Base-by-base conservation (phyloP, 345 rosid species). In the Litchi chinensis region DNA sequence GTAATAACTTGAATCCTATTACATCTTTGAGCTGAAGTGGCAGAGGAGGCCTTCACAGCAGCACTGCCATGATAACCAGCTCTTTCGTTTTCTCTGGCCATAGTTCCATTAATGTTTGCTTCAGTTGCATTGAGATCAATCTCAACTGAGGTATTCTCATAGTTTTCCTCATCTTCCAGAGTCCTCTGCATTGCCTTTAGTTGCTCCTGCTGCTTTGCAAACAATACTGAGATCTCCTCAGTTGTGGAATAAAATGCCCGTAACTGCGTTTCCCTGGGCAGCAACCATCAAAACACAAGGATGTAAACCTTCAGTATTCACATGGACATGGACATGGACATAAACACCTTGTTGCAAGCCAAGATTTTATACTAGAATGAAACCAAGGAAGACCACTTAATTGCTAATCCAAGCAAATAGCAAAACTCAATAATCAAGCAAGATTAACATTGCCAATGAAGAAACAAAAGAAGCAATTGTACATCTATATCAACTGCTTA, bases 221-320 rank as follows among this genome's bases (percentile, higher is more conserved):
- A 96, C 71, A 93, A 83, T 64, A 81, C 66, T 5, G 89, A 89
- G 70, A 94, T 91, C 88, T 93, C 97, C 90, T 91, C 97, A 10
- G 99, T 96, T 46, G 97, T 94, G 52, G 97, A 92, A 87, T 96
- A 96, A 90, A 96, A 94, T 80, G 98, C 90, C 71, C 97, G 89
- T 64, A 96, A 79, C 78, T 96, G 98, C 43, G 99, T 93, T 88
- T 96, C 99, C 86, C 97, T 96, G 92, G 84, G 85, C 60, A 69
- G 74, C 57, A 81, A 57, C 57, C 69, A 82, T 39, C 68, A 18
- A 24, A 44, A 32, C 65, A 67, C 54, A 52, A 21, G 43, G 18
- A 76, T 71, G 22, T 71, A 39, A 73, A 40, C 21, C 67, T 19
- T 21, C 54, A 59, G 5, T 4, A 59, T 59, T 59, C 64, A 59